These are phyloP conservation scores for Thalassia testudinum DNA, from an alignment of 116 monocot genomes.

Conservation along the genomic window DNA sequence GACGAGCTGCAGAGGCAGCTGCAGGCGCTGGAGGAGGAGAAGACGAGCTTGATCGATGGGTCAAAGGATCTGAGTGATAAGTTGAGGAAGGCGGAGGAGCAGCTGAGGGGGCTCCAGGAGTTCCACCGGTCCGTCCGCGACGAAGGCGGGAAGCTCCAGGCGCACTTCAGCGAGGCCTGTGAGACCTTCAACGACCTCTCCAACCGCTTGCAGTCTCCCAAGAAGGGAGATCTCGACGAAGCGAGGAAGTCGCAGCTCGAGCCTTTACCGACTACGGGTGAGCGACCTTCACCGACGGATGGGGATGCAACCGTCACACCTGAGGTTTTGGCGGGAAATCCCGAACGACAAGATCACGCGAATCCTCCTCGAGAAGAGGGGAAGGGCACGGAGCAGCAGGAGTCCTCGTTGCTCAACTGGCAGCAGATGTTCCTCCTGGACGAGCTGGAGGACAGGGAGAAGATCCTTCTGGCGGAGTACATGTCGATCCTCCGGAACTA, in stretches of 20 bases:
- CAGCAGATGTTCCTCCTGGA: slow-evolving; percentile 38
- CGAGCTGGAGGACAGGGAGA: slow-evolving; percentile 49
- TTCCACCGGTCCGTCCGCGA: slow-evolving; percentile 22
- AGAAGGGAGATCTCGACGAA: background rate
- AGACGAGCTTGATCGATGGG: slow-evolving; percentile 13
- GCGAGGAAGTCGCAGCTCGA: slow-evolving; percentile 4
- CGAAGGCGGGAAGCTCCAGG: slow-evolving; percentile 17
- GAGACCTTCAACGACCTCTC: slow-evolving; percentile 28
- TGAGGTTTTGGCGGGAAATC: background rate
- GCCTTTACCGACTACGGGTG: background rate
- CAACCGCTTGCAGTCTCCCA: slow-evolving; percentile 23
- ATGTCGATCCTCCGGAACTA: slow-evolving; percentile 46
- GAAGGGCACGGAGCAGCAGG: slow-evolving; percentile 8
- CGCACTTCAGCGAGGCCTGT: slow-evolving; percentile 23
- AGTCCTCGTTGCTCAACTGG: slow-evolving; percentile 5
- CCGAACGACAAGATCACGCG: background rate
- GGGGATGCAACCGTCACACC: background rate
- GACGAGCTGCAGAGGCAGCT: slow-evolving; percentile 44
- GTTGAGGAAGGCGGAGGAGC: slow-evolving; percentile 37
- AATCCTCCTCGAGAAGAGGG: background rate
- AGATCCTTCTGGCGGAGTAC: slow-evolving; percentile 56
- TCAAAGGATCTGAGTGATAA: slow-evolving; percentile 24
- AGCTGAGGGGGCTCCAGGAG: slow-evolving; percentile 28
- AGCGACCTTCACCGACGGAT: background rate
- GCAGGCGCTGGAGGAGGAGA: slow-evolving; percentile 39